Evolutionary conservation across 306 rosid species (phyloP), one percentile per base, ranked within the genome.

Genomic region (Castanea sativa): DNA sequence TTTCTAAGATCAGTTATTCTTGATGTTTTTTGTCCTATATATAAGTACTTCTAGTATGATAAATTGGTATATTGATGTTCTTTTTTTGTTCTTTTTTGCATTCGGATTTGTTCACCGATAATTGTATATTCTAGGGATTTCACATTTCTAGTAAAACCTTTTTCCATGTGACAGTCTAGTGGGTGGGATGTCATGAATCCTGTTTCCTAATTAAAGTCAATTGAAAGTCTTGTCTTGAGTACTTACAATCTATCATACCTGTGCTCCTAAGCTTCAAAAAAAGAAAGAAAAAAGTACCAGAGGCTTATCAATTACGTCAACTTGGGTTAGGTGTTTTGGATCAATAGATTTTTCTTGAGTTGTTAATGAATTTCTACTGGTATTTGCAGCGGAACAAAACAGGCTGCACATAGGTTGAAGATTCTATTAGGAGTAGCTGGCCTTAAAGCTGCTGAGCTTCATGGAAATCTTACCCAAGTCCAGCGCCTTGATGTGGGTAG

Each of bases 341-440:
- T 58, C 20, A 60, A 29, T 23, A 10, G 53, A 49, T 57, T 57
- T 32, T 68, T 38, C 70, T 61, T 71, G 72, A 67, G 60, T 70
- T 41, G 38, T 79, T 76, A 21, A 69, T 79, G 29, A 69, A 72
- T 16, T 79, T 70, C 72, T 29, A 45, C 80, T 72, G 81, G 76
- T 69, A n/a, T 63, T 72, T 71, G 74, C 85, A 96, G 99, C 86
- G 98, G 98, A 84, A 93, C 98, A 74, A 96, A 93, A 81, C 92
- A 88, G 73, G 97, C 96, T 74, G 98, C 99, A 10, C 99, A 96
- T 84, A 93, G 99, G 60, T 85, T 96, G 81, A 96, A 84, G 88
- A 91, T 96, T 83, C 85, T 96, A 78, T 93, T 96, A 87, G 99
- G 99, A 81, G 88, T 96, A 83, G 85, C 96, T 80, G 99, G 99